Evolutionary conservation across 805 yeast genomes (phyloP).

Genomic region (Myxozyma mucilagina): DNA sequence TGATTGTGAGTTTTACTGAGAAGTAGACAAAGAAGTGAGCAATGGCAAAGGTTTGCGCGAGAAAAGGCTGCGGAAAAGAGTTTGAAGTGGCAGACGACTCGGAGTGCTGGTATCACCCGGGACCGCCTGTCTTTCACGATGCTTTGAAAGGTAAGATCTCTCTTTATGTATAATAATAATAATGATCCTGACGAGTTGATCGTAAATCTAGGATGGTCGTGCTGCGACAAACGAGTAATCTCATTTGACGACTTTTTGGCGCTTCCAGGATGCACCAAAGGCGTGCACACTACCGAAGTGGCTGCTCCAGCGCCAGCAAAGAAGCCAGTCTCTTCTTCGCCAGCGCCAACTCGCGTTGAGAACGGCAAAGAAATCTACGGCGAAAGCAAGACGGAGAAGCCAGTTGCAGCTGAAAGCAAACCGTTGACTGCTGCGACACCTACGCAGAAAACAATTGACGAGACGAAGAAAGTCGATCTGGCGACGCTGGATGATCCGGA

Average conservation of each 20-base stretch:
- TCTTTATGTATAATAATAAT: not conserved
- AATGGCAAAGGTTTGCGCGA: constrained; percentile 28
- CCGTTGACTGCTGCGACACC: constrained; percentile 18
- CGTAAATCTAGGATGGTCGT: constrained; percentile 31
- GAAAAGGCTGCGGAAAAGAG: constrained; percentile 25
- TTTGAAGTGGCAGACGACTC: constrained; percentile 24
- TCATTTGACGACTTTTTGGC: constrained; percentile 35
- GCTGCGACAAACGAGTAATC: constrained; percentile 34
- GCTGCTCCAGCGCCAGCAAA: constrained; percentile 11
- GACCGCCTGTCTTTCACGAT: constrained; percentile 36
- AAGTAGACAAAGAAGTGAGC: not conserved
- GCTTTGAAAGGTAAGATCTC: constrained; percentile 31
- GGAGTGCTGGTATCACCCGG: constrained; percentile 34
- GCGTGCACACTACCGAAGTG: constrained; percentile 33
- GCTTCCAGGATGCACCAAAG: constrained; percentile 34
- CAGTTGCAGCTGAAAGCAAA: not conserved
- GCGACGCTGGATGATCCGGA: constrained; percentile 31
- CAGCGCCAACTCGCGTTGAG: constrained; percentile 18
- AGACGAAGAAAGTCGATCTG: constrained; percentile 11
- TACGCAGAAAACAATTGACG: constrained; percentile 12
- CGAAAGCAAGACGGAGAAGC: not conserved
- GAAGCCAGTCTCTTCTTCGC: constrained; percentile 1
- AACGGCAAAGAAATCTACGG: constrained; percentile 31
- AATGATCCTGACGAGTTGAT: not conserved
- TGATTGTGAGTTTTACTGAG: not conserved